Conservation (phyloP, 2,329 filamentous ascomycete species). For the Plectosphaerella sp. region DNA sequence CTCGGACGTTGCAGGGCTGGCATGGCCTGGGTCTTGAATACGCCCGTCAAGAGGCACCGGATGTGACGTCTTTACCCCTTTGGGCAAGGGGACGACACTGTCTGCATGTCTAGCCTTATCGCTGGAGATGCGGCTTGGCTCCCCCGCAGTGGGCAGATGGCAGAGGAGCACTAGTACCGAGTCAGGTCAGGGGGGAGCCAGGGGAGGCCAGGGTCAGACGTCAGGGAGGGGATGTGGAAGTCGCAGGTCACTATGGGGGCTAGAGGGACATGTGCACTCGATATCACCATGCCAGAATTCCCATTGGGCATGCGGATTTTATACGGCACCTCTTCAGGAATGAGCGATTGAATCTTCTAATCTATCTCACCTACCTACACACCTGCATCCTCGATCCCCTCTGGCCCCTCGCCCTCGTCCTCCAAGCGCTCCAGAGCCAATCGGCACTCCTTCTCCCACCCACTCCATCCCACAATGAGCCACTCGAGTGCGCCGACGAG, state of each 20-base stretch:
- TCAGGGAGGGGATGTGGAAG: no score
- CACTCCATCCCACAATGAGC: constrained; percentile 70
- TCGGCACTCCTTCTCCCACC: constrained; percentile 71
- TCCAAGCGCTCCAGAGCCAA: constrained; percentile 71
- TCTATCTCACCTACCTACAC: not conserved
- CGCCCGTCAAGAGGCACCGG: not conserved
- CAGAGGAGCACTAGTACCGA: no score
- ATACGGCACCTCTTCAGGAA: no score
- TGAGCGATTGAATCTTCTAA: not conserved
- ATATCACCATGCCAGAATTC: no score
- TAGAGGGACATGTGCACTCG: no score
- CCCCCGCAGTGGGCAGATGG: not conserved
- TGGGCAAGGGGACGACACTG: not conserved
- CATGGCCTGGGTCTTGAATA: not conserved
- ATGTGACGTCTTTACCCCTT: not conserved
- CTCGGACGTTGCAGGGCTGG: no score
- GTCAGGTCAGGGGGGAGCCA: not conserved
- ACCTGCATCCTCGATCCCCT: not conserved
- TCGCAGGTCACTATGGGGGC: no score
- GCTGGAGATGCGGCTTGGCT: not conserved
- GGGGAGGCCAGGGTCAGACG: not conserved
- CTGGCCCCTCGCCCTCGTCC: constrained; percentile 16
- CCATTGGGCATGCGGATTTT: no score
- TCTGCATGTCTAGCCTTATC: constrained; percentile 1
- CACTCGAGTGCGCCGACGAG: constrained; percentile 75